Percentiles rank a stretch among this genome's conserved stretches.
Evolutionary conservation across 495 filamentous ascomycete species (phyloP).

Genomic region (Cetradonia linearis): DNA sequence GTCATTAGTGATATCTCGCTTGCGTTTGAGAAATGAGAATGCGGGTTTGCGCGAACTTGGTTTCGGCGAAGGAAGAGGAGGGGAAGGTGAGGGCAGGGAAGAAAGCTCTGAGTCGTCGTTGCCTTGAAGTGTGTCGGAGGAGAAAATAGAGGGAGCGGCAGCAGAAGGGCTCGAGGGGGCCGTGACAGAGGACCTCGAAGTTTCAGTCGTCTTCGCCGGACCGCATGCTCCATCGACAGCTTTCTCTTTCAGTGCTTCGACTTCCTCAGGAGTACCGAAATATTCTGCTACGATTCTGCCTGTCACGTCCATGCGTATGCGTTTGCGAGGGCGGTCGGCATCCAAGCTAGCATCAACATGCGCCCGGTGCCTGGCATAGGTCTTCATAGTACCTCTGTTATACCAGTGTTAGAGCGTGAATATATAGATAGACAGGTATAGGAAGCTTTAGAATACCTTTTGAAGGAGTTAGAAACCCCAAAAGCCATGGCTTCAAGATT

Average conservation of each 20-base stretch:
- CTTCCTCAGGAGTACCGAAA: conserved; percentile 6
- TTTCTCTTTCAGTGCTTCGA: conserved; percentile 4
- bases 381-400: conserved; percentile 23
- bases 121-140: conserved; percentile 32
- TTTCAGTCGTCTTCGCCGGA: conserved; percentile 4
- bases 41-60: conserved; percentile 46
- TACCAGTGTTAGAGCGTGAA: conserved; percentile 5
- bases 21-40: conserved; percentile 46
- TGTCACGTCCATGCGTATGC: conserved; percentile 22
- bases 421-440: not conserved
- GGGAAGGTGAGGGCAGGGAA: conserved; percentile 42
- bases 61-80: conserved; percentile 46
- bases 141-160: conserved; percentile 39
- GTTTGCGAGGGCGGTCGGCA: conserved; percentile 20
- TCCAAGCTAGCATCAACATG: conserved; percentile 9
- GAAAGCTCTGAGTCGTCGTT: conserved; percentile 38
- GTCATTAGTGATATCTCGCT: conserved; percentile 34
- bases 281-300: conserved; percentile 20
- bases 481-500: conserved; percentile 40
- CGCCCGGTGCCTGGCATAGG: conserved; percentile 22
- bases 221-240: not conserved
- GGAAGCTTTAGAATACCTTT: conserved; percentile 33
- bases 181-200: conserved; percentile 30
- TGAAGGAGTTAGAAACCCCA: conserved; percentile 49
- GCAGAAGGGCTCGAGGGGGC: conserved; percentile 40